phyloP scores from a whole-genome alignment of 164 flowering plant genomes.

The Hamamelis virginiana region DNA sequence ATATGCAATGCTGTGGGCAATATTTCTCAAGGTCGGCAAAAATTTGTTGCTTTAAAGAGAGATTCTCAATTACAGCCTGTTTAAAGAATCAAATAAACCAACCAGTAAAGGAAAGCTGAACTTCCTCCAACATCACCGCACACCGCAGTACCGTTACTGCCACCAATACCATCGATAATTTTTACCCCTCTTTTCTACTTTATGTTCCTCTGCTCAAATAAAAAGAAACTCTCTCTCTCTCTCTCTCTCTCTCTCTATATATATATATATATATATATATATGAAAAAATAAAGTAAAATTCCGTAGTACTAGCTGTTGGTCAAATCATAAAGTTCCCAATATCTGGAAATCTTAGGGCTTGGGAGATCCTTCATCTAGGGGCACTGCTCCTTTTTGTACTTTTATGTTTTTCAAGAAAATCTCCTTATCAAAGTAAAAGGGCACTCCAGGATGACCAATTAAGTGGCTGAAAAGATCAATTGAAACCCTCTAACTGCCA shows the following conservation, averaged over 20 bases:
- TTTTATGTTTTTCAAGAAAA: no score
- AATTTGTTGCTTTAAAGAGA: constrained; percentile 79
- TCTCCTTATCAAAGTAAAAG: no score
- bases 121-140: background rate
- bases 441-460: no score
- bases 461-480: background rate
- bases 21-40: constrained; percentile 87
- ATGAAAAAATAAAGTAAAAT: no score
- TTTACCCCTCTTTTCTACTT: background rate
- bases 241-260: no score
- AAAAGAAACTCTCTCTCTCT: background rate
- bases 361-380: background rate
- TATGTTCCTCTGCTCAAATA: background rate
- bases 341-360: background rate
- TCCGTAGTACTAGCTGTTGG: no score
- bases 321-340: background rate
- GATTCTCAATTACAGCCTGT: constrained; percentile 91
- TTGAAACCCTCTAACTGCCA: background rate
- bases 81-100: background rate
- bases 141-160: background rate
- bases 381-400: no score
- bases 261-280: no score
- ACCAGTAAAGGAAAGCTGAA: background rate
- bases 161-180: background rate
- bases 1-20: constrained; percentile 85